Percentiles rank a stretch among this genome's conserved stretches.
phyloP scores from a whole-genome alignment of 2,329 filamentous ascomycete genomes.

The Alternaria sp. region DNA sequence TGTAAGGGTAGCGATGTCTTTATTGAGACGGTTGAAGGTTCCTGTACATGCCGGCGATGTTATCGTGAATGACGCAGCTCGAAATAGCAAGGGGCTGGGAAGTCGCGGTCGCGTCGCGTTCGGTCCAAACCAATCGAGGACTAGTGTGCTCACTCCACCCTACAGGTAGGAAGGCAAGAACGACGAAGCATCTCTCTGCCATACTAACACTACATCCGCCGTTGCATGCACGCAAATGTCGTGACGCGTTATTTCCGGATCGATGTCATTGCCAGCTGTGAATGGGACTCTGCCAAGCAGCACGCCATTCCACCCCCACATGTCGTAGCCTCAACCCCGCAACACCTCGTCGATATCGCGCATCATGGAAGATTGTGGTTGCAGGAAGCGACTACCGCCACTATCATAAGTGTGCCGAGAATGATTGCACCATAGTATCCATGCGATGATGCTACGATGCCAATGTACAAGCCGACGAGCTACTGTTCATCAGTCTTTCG shows the following conservation, averaged over 20 bases:
- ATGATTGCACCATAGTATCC: background rate
- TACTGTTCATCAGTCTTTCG: background rate
- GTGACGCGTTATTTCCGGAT: background rate
- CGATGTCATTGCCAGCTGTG: background rate
- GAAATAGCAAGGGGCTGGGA: background rate
- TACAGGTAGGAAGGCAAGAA: background rate
- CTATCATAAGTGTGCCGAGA: background rate
- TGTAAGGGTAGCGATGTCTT: background rate
- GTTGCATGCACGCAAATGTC: background rate
- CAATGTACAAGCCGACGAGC: background rate
- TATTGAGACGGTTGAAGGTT: background rate
- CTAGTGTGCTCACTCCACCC: background rate
- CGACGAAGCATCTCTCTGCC: background rate
- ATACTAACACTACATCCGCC: background rate
- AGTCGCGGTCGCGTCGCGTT: background rate
- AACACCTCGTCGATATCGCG: slow-evolving; percentile 3
- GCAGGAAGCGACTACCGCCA: background rate
- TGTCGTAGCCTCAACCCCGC: slow-evolving; percentile 25
- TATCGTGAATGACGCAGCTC: background rate
- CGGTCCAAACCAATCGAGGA: background rate
- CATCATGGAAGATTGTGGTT: background rate
- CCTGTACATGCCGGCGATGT: background rate
- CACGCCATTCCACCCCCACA: slow-evolving; percentile 32
- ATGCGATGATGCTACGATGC: background rate
- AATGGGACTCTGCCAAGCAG: background rate